Conservation (phyloP, 2,329 filamentous ascomycete genomes). For the Pochonia chlamydosporia region DNA sequence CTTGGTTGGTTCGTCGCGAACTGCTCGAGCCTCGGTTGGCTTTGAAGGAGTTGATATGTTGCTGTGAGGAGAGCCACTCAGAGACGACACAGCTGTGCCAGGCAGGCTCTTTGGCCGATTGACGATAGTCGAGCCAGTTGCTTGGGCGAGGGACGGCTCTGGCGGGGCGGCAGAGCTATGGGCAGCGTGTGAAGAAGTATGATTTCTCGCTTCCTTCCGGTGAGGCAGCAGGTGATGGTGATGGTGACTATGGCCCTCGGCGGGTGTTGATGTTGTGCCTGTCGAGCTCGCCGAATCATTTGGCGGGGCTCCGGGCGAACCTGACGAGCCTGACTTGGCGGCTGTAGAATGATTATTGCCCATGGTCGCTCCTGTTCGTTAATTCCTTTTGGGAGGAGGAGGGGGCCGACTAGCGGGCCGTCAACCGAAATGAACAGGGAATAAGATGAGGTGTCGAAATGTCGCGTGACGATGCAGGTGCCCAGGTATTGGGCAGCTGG, state of each 20-base stretch:
- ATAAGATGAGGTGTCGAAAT: neutral
- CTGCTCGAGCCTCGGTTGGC: conserved; percentile 18
- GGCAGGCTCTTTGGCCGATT: conserved; percentile 41
- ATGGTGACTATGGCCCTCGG: conserved; percentile 6
- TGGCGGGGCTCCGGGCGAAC: conserved; percentile 16
- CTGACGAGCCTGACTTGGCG: conserved; percentile 29
- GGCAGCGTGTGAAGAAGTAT: conserved; percentile 48
- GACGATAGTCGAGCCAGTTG: conserved; percentile 48
- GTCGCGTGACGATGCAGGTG: conserved; percentile 6
- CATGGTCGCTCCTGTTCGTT: conserved; percentile 17
- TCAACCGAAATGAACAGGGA: neutral
- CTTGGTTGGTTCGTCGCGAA: conserved; percentile 39
- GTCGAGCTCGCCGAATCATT: conserved; percentile 18
- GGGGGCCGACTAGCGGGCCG: neutral
- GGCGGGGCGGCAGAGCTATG: conserved; percentile 54
- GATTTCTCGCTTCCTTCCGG: conserved; percentile 37
- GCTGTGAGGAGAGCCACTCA: conserved; percentile 41
- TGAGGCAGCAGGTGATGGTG: conserved; percentile 19
- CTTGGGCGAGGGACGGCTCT: conserved; percentile 56
- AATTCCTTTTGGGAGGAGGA: neutral
- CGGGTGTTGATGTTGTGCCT: conserved; percentile 5
- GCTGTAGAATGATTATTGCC: conserved; percentile 33
- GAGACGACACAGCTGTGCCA: conserved; percentile 42
- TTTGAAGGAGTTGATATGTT: conserved; percentile 23
- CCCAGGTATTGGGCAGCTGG: neutral